phyloP scores from a whole-genome alignment of 2,329 filamentous ascomycete species.

The Talaromyces sp. region DNA sequence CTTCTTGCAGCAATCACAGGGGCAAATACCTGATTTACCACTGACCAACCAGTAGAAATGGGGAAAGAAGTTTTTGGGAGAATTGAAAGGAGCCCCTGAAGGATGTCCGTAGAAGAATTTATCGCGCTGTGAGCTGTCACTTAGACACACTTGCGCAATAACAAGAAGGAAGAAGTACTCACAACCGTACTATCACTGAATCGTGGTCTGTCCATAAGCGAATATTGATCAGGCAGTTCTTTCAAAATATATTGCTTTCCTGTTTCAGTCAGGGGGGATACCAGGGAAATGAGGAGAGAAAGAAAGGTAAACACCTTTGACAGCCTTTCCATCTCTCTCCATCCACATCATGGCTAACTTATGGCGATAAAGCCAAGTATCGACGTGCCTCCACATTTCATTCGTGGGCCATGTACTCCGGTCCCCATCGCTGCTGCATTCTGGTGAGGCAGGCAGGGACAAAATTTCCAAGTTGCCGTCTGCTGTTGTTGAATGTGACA shows the following conservation, averaged over 20 bases:
- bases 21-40: conserved; percentile 43
- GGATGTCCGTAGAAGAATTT: conserved; percentile 58
- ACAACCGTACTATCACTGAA: conserved; percentile 33
- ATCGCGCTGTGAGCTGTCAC: conserved; percentile 41
- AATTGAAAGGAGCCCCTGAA: conserved; percentile 49
- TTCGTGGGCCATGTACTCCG: conserved; percentile 35
- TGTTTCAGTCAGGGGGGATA: conserved; percentile 20
- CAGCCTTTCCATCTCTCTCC: conserved; percentile 37
- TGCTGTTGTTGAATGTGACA: neutral
- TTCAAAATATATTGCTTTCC: conserved; percentile 51
- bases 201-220: conserved; percentile 50
- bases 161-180: conserved; percentile 20
- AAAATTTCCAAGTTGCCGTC: conserved; percentile 21
- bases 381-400: conserved; percentile 32
- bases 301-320: conserved; percentile 29
- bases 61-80: conserved; percentile 51
- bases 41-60: conserved; percentile 58
- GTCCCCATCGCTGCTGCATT: conserved; percentile 41
- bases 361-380: conserved; percentile 46
- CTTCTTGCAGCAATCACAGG: conserved; percentile 48
- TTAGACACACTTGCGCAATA: neutral
- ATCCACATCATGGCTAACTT: conserved; percentile 51
- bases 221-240: conserved; percentile 53
- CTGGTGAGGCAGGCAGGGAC: conserved; percentile 31
- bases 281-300: neutral